Evolutionary conservation across 805 yeast species (phyloP), one percentile per base, ranked within the genome.

Genomic region (Wilhelminamyces savonicus): DNA sequence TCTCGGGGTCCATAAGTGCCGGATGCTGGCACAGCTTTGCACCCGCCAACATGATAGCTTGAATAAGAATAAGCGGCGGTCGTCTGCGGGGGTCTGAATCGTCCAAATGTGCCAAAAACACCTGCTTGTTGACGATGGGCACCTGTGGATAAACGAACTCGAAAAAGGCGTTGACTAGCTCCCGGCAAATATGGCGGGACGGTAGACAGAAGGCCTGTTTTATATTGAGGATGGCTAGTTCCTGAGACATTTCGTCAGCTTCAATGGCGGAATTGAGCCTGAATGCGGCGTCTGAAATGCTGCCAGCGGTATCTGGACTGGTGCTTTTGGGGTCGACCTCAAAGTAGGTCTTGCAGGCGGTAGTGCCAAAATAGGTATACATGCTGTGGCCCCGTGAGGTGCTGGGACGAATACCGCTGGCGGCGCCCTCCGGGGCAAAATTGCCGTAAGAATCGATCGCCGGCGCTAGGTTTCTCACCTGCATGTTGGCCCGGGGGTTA

Each of bases 111-210:
- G 24, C 9, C 13, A 37, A 13, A 16, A 37, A 34, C 9, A 18
- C 31, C 15, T 34, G 36, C 21, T 27, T 31, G 29, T 37, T 23
- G 13, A 37, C 13, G n/a, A 37, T 22, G 26, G 41, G 41, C 4
- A 34, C 19, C n/a, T 28, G 39, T 3, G 36, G 30, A 28, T 34
- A 31, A n/a, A 31, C 12, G 21, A 28, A 7, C 3, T 21, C 23
- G 29, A 37, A 37, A 21, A 31, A 37, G 9, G 34, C n/a, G 5
- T 37, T 32, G 15, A 34, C 5, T 16, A 17, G 28, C 13, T 15
- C 16, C 8, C 17, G 11, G 28, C 33, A 23, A 11, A 36, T 19
- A 13, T 19, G 15, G 5, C 24, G 26, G 12, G 30, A 27, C 13
- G 40, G 40, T 4, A 36, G 22, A 12, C 21, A 14, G 24, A 36